phyloP scores from a whole-genome alignment of 176 grass and related monocot genomes.

The Triticum dicoccoides region DNA sequence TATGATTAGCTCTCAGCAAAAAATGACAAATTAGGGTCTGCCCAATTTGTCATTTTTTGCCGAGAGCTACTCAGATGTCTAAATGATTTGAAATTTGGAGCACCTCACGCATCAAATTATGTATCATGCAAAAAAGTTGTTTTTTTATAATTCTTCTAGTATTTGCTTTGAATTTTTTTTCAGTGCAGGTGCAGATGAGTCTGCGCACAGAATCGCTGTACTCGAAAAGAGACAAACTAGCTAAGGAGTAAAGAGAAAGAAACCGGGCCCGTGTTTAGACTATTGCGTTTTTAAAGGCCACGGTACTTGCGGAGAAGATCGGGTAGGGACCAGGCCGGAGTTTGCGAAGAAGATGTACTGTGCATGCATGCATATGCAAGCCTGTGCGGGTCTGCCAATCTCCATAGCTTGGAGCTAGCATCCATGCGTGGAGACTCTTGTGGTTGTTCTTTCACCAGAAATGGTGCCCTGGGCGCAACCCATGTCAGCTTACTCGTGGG shows the following conservation, averaged over 20 bases:
- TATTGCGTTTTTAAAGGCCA: not conserved
- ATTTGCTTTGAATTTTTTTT: too few relatives aligned
- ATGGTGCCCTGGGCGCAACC: conserved; percentile 37
- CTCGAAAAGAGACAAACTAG: not conserved
- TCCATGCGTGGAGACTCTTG: conserved; percentile 29
- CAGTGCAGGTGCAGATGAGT: too few relatives aligned
- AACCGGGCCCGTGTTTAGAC: not conserved
- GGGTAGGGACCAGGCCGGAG: not conserved
- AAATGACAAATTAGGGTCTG: too few relatives aligned
- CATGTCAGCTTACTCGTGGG: conserved; percentile 41
- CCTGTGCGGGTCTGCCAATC: conserved; percentile 2
- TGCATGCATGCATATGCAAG: conserved; percentile 19
- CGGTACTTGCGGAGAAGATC: not conserved
- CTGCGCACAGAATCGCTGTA: too few relatives aligned
- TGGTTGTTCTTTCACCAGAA: conserved; percentile 45
- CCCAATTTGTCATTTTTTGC: too few relatives aligned
- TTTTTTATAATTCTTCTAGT: too few relatives aligned
- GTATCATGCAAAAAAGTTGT: too few relatives aligned
- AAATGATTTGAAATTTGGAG: too few relatives aligned
- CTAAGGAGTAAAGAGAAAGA: not conserved
- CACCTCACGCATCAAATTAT: too few relatives aligned
- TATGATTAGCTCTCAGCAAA: too few relatives aligned
- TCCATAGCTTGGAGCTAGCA: conserved; percentile 9
- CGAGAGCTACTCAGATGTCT: too few relatives aligned
- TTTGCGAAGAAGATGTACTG: conserved; percentile 11